Evolutionary conservation across 768 basidiomycete species (phyloP).

Genomic region (Collybia sordida): DNA sequence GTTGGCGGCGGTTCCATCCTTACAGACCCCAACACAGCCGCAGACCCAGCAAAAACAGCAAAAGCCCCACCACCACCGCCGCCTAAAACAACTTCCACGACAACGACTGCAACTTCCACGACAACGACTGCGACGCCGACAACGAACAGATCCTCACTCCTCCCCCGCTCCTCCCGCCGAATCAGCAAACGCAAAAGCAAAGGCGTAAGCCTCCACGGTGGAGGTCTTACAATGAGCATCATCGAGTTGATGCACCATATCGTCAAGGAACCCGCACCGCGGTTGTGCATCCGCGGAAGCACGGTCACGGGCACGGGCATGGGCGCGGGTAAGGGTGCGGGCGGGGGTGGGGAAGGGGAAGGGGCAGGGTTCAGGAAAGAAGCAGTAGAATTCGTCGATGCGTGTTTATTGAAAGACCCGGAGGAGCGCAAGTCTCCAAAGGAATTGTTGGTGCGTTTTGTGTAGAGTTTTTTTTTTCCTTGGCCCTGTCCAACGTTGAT

Average conservation of each 20-base stretch:
- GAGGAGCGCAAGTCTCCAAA: slow-evolving; percentile 79
- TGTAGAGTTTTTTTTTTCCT: slow-evolving; percentile 1
- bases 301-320: no score
- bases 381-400: slow-evolving; percentile 84
- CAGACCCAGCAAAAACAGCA: slow-evolving; percentile 18
- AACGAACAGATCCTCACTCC: neutral
- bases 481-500: slow-evolving; percentile 2
- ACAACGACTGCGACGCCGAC: neutral
- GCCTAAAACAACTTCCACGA: no score
- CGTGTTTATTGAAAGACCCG: slow-evolving; percentile 89
- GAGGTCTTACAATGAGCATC: slow-evolving; percentile 96
- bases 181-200: slow-evolving; percentile 75
- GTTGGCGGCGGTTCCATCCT: slow-evolving; percentile 59
- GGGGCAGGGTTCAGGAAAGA: slow-evolving; percentile 63
- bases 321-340: no score
- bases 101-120: no score
- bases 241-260: slow-evolving; percentile 96
- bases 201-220: slow-evolving; percentile 87
- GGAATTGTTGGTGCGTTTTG: slow-evolving; percentile 66
- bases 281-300: slow-evolving; percentile 45
- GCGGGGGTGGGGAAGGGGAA: slow-evolving; percentile 33
- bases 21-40: slow-evolving; percentile 71
- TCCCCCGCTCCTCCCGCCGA: neutral
- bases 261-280: slow-evolving; percentile 96
- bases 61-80: neutral